Evolutionary conservation across 75 land plant genomes (phyloP), one percentile per base, ranked within the genome.

Genomic region (Cunninghamia lanceolata): DNA sequence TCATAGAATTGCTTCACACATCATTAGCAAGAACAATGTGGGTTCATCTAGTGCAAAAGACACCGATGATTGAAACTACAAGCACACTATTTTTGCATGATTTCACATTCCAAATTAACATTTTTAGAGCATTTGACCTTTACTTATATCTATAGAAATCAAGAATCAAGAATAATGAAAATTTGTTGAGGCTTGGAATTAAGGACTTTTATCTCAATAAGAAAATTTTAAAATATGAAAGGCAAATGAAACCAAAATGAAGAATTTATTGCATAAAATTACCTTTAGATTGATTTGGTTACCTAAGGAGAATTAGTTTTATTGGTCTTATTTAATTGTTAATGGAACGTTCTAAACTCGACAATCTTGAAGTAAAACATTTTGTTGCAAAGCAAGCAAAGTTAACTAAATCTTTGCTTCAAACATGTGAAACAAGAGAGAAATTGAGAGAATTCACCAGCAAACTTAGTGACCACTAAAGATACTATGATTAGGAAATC

Each of bases 351-450:
- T 82, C 34, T 43, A 28, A 13, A 82, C 10, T 30, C 53, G 34
- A 39, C 85, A 98, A 99, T 99, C 91, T 98, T 86, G 99, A 98
- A 87, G 91, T 89, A 73, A 95, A 93, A 86, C 91, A 92, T 21
- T 98, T 95, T 91, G 96, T 98, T 82, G 90, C 91, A 59, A 77
- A 92, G 43, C 99, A 98, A 89, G 94, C 89, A 83, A 39, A 85
- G 50, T 86, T 98, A 71, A 90, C 97, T 28, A 92, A 94, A 1
- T 86, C 89, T 35, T 91, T 96, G 81, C 89, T 98, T 45, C 35
- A 89, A 32, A 88, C 83, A 17, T 98, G 97, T 81, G 94, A 92
- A 35, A 87, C 89, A 30, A 89, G 93, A 66, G 95, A 93, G 83
- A 91, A 92, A 86, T 85, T 98, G 84, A 87, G 86, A 46, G 85